A percentile compares a stretch with the other conserved stretches of the same genome.
Conservation (phyloP, 139 green algal species). For the Chlorella sp. region DNA sequence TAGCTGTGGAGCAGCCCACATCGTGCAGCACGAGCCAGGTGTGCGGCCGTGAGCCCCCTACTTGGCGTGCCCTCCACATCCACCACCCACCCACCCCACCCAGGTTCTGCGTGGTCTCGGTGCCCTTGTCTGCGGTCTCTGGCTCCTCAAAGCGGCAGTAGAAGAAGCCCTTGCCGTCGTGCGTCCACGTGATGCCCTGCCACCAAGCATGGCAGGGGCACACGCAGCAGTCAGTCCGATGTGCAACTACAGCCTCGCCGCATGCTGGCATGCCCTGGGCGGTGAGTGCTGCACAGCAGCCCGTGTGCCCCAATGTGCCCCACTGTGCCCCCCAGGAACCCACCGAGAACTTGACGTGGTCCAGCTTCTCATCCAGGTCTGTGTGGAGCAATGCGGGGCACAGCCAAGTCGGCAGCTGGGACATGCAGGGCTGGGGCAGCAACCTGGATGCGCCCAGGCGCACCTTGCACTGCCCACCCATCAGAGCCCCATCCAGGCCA, state of each 20-base stretch:
- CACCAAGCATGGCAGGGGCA: too few species aligned
- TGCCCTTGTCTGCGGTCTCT: conserved; percentile 66
- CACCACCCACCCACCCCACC: neutral
- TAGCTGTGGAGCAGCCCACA: neutral
- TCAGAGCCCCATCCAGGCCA: neutral
- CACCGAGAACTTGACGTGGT: conserved; percentile 83
- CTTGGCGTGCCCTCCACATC: neutral
- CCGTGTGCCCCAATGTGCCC: too few species aligned
- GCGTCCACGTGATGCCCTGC: conserved; percentile 12
- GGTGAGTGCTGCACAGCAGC: too few species aligned
- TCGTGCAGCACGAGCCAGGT: too few species aligned
- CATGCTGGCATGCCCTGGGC: too few species aligned
- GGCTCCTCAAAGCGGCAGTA: conserved; percentile 77
- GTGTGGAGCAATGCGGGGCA: neutral
- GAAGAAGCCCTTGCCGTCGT: conserved; percentile 82
- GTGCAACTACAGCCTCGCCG: too few species aligned
- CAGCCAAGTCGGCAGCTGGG: neutral
- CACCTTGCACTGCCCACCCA: neutral
- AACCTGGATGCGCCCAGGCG: neutral
- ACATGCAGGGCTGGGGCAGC: neutral
- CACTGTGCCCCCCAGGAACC: too few species aligned
- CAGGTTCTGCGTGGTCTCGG: conserved; percentile 80
- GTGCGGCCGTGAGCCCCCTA: too few species aligned
- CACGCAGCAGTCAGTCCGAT: too few species aligned
- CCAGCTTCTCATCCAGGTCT: conserved; percentile 76